A percentile compares a stretch with the other conserved stretches of the same genome.
These are phyloP conservation scores for Neopestalotiopsis rosae DNA, from an alignment of 2,329 filamentous ascomycete species.

Conservation along the genomic window DNA sequence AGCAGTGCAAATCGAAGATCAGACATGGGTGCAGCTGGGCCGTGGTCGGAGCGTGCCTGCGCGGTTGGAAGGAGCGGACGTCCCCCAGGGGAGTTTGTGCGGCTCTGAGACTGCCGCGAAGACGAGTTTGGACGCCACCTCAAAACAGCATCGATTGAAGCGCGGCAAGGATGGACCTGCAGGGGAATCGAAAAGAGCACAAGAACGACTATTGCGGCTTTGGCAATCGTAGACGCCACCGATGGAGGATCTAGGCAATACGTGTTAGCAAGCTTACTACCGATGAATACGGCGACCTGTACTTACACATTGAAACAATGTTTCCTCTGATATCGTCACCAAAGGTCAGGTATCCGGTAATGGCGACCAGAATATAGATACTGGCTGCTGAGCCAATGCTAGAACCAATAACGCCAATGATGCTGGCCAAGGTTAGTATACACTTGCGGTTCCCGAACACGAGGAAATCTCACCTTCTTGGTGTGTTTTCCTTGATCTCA, in stretches of 20 bases:
- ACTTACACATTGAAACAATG: constrained; percentile 89
- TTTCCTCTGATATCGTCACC: constrained; percentile 89
- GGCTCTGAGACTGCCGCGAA: constrained; percentile 43
- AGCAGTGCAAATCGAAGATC: constrained; percentile 89
- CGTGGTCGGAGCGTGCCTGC: constrained; percentile 53
- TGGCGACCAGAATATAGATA: constrained; percentile 89
- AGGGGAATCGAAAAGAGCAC: constrained; percentile 97
- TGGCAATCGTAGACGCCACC: constrained; percentile 86
- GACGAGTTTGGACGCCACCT: constrained; percentile 78
- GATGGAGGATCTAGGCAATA: constrained; percentile 65
- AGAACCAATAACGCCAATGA: constrained; percentile 77
- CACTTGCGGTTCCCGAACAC: background rate
- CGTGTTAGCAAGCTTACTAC: background rate
- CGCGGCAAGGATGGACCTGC: constrained; percentile 93
- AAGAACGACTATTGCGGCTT: constrained; percentile 92
- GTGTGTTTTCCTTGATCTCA: constrained; percentile 86
- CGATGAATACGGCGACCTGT: background rate
- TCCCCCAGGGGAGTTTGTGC: constrained; percentile 46
- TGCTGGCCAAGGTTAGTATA: constrained; percentile 50
- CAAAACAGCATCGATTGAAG: constrained; percentile 92
- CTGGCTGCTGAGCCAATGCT: constrained; percentile 89
- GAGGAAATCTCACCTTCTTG: constrained; percentile 46
- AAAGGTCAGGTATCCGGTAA: constrained; percentile 95
- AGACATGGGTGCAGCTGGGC: constrained; percentile 70
- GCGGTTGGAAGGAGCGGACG: constrained; percentile 49